These are phyloP conservation scores for Filobasidium floriforme DNA, from an alignment of 768 basidiomycete genomes.

Conservation along the genomic window DNA sequence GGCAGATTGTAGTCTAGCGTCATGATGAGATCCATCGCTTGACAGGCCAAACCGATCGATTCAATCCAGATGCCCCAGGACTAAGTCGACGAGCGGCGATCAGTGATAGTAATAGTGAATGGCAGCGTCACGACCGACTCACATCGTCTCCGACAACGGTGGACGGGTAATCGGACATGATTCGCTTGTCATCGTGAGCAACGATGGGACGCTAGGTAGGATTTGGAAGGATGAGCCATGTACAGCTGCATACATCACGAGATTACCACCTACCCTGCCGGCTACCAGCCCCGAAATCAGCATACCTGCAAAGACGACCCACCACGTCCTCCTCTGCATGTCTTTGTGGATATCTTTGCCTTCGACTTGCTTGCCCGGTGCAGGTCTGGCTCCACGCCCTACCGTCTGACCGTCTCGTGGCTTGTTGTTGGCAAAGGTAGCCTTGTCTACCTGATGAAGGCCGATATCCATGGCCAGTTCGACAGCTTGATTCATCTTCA, in stretches of 20 bases:
- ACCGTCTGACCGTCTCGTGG: not conserved
- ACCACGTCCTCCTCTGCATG: conserved; percentile 43
- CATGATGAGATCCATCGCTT: conserved; percentile 38
- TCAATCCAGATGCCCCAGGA: conserved; percentile 41
- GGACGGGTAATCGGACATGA: conserved; percentile 38
- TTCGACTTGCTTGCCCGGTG: conserved; percentile 31
- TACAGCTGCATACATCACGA: not conserved
- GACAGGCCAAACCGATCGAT: conserved; percentile 28
- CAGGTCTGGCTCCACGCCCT: not conserved
- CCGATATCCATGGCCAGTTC: conserved; percentile 41
- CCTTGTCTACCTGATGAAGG: conserved; percentile 37
- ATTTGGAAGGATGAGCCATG: not conserved
- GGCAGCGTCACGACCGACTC: conserved; percentile 24
- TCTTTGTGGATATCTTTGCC: conserved; percentile 38
- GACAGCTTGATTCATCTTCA: conserved; percentile 29
- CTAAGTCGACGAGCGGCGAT: not conserved
- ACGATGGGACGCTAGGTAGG: conserved; percentile 29
- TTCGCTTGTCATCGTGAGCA: conserved; percentile 36
- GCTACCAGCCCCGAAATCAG: conserved; percentile 34
- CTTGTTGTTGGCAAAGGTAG: conserved; percentile 9
- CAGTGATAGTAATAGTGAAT: not conserved
- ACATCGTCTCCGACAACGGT: conserved; percentile 29
- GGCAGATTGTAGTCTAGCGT: conserved; percentile 31
- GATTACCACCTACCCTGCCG: conserved; percentile 22
- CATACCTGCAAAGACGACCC: conserved; percentile 34